phyloP scores from a whole-genome alignment of 352 stramenopile genomes.

The Detonula confervacea region DNA sequence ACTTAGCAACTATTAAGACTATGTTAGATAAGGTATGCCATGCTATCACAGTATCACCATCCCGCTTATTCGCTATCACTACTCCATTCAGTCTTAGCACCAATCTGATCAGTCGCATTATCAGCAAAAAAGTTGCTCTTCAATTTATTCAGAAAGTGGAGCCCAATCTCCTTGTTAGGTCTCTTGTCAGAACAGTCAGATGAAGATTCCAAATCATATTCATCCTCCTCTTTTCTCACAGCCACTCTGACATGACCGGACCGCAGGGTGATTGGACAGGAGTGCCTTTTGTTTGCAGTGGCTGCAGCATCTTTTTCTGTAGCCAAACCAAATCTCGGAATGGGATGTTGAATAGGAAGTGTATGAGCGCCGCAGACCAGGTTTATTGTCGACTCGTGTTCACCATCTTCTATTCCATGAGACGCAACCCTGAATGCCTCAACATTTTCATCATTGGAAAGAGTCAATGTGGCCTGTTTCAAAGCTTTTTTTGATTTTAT shows the following conservation, averaged over 20 bases:
- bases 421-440: constrained; percentile 6
- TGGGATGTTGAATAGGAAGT: constrained; percentile 7
- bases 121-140: constrained; percentile 17
- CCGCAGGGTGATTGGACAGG: constrained; percentile 7
- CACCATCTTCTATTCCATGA: background rate
- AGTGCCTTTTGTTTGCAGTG: background rate
- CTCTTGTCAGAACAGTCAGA: background rate
- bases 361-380: background rate
- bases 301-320: background rate
- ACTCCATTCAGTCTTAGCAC: constrained; percentile 32
- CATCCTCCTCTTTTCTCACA: background rate
- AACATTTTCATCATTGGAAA: background rate
- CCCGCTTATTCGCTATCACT: constrained; percentile 30
- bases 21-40: too few relatives aligned
- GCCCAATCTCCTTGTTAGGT: constrained; percentile 1
- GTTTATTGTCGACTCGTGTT: background rate
- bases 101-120: background rate
- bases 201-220: background rate
- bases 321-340: constrained; percentile 23
- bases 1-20: too few relatives aligned
- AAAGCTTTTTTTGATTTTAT: background rate
- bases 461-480: background rate
- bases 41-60: too few relatives aligned
- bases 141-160: constrained; percentile 20
- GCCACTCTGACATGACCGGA: constrained; percentile 8